phyloP scores from a whole-genome alignment of 176 grass and related monocot genomes.

The Saccharum spontaneum region DNA sequence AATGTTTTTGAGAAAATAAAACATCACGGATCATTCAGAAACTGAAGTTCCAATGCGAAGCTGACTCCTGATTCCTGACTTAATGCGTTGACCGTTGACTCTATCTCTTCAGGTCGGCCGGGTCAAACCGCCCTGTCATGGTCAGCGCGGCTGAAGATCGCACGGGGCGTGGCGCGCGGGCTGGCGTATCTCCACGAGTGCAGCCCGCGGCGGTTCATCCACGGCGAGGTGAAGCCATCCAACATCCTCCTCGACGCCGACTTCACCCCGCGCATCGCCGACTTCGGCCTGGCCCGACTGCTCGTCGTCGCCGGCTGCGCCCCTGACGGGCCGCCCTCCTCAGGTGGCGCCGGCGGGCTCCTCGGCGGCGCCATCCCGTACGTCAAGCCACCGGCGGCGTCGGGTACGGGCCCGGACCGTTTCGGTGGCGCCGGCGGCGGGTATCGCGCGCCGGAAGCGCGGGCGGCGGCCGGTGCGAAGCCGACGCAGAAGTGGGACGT shows the following conservation, averaged over 20 bases:
- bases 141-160: slow-evolving; percentile 65
- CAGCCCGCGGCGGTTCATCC: slow-evolving; percentile 66
- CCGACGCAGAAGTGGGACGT: slow-evolving; percentile 82
- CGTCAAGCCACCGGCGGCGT: slow-evolving; percentile 11
- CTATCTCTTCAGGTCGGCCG: slow-evolving; percentile 34
- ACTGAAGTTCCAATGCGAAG: neutral
- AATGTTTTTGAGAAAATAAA: neutral
- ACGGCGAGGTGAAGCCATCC: slow-evolving; percentile 87
- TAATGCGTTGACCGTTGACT: too few species aligned
- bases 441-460: slow-evolving; percentile 72
- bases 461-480: neutral
- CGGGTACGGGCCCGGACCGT: slow-evolving; percentile 5
- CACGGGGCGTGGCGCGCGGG: slow-evolving; percentile 62
- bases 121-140: slow-evolving; percentile 54
- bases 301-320: slow-evolving; percentile 51
- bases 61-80: too few species aligned
- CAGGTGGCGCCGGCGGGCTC: neutral
- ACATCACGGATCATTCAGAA: neutral
- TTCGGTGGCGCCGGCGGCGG: slow-evolving; percentile 1
- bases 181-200: slow-evolving; percentile 80
- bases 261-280: slow-evolving; percentile 58
- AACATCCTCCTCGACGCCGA: slow-evolving; percentile 92
- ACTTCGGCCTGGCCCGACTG: slow-evolving; percentile 81
- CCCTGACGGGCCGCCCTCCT: neutral
- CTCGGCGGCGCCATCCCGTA: slow-evolving; percentile 46